Base-by-base conservation (phyloP, 441 rosid species). In the Geranium incanum region DNA sequence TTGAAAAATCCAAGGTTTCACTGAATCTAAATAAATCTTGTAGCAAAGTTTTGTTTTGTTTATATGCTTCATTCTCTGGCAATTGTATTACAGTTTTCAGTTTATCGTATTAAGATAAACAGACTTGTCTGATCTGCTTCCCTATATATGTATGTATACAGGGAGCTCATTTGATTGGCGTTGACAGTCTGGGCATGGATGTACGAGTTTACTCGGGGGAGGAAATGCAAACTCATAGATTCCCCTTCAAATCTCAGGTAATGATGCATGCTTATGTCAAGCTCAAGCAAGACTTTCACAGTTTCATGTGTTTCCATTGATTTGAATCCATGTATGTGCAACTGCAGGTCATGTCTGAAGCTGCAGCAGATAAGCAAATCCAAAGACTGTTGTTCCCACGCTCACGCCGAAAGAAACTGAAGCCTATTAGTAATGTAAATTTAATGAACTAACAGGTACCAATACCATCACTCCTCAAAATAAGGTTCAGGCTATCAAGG, bases 101-200 rank as follows among this genome's bases (percentile, higher is more conserved):
- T 52, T 23, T 60, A 59, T 15, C 18, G 6, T 60, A 74, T 36
- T 33, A 16, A 16, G 21, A 18, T 45, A 16, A 50, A 52, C 73
- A 6, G 36, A 45, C 37, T 11, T 45, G 15, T 68, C 18, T 74
- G 13, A 33, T 71, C 70, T 70, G 33, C 70, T 45, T 0, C 11
- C n/a, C 52, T 9, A 28, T 9, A 9, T 45, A 12, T 45, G 52
- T 9, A 57, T 74, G 6, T 70, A 68, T 52, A 7, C 52, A 93
- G 98, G 84, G 81, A 76, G 97, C 91, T 36, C 83, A 83, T 73
- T 68, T 91, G 84, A 84, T 91, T 68, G 93, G 93, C 71, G 85
- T 93, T 67, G 97, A 93, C 84, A 91, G 96, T 76, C 91, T 93
- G 16, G 97, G 98, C 66, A 76, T 93, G 80, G 97, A 93, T 82